Percentiles rank a stretch among this genome's conserved stretches.
These are phyloP conservation scores for Melaleuca quinquenervia DNA, from an alignment of 345 rosid species.

Conservation along the genomic window DNA sequence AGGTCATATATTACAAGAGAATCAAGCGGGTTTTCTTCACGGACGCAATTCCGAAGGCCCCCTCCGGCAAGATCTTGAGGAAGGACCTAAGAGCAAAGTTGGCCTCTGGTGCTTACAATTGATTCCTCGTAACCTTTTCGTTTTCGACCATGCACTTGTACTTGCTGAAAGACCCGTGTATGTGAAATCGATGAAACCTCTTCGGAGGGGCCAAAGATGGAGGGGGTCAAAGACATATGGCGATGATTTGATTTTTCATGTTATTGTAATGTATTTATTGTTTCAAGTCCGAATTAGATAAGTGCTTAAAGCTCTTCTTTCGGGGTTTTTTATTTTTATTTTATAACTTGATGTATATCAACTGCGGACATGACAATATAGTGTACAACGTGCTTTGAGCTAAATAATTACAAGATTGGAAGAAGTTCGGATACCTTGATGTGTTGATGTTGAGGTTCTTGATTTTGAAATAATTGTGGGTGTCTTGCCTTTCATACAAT, in stretches of 20 bases:
- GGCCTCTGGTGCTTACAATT: constrained; percentile 14
- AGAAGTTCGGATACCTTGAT: not conserved
- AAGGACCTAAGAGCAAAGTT: constrained; percentile 57
- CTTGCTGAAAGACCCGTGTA: not conserved
- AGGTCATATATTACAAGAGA: constrained; percentile 91
- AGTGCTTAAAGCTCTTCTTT: not conserved
- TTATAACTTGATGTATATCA: not conserved
- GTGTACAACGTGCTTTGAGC: not conserved
- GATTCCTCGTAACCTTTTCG: not conserved
- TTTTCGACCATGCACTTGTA: not conserved
- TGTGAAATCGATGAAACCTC: not conserved
- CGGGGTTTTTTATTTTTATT: not conserved
- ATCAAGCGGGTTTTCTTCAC: constrained; percentile 49
- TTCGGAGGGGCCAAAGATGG: not conserved
- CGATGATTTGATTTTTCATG: not conserved
- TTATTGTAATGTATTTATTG: not conserved
- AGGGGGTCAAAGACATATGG: not conserved
- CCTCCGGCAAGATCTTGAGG: constrained; percentile 81
- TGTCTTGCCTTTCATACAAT: not conserved
- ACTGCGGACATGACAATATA: not conserved
- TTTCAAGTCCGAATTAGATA: not conserved
- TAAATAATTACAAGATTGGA: not conserved
- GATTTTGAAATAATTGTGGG: not conserved
- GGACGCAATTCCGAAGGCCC: constrained; percentile 68
- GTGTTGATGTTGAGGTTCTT: not conserved